Base-by-base conservation (phyloP, 768 basidiomycete genomes). In the Suillus cothurnatus region DNA sequence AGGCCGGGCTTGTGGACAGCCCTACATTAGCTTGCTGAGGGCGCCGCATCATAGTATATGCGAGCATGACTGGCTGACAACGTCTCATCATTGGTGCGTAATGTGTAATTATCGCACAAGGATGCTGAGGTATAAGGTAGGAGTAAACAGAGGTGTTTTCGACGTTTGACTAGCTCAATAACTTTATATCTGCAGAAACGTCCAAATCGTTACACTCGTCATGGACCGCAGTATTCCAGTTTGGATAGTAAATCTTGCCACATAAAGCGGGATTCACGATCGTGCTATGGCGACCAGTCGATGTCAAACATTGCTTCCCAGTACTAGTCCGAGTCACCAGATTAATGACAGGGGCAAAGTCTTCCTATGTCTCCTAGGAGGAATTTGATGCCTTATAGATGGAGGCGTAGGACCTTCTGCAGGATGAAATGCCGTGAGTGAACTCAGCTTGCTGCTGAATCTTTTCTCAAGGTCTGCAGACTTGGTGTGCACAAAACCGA, bases 331-430 rank as follows among this genome's bases (percentile, higher is more conserved):
- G 38, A 41, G 36, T 39, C 61, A 65, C 68, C 61, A 89, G 88
- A n/a, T n/a, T n/a, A 68, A 76, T 90, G 34, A 9, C 78, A 63
- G 86, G 89, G 67, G 80, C 43, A 78, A 86, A 74, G 84, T 81
- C 66, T 72, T 74, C 38, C 57, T 80, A 72, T 32, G 69, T 76
- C 28, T 77, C 82, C 21, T 77, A 72, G 49, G 83, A 86, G 32
- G 89, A 91, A 69, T 68, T 89, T 0, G 88, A 90, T 32, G 78
- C 87, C 1, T 75, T 93, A 61, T 81, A 84, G 12, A 81, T 94
- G 73, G 93, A 95, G 73, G 83, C 93, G 1, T 95, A 93, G 94
- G 84, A 83, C 0, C 81, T 94, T 3, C 73, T 94, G 2, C 92
- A 94, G 73, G 87, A 88, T 4, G 79, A 94, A 56, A 85, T 89